Evolutionary conservation across 2,329 filamentous ascomycete species (phyloP), one percentile per base, ranked within the genome.

Genomic region (Coccinonectria pachysandricola): DNA sequence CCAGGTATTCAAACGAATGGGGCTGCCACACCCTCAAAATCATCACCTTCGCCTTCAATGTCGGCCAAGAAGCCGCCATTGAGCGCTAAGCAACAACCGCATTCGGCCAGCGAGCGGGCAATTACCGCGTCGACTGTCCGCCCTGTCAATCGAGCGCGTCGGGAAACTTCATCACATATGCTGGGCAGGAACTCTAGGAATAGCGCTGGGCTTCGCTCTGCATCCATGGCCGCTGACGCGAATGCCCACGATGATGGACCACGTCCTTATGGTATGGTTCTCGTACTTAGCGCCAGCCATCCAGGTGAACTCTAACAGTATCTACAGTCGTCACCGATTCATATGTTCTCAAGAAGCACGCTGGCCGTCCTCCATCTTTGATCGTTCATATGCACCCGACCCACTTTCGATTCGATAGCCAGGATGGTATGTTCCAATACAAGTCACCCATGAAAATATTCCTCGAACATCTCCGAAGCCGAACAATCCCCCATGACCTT

Each of bases 361-460:
- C 66, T 57, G 46, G 84, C 64, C 67, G 67, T 26, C 73, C 78
- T 7, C 87, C 91, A 0, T 96, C 88, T 4, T 64, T 98, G 13
- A 75, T 88, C 26, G 64, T 98, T 13, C 87, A 95, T 52, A 64
- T 98, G 16, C 78, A 95, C 49, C 68, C 76, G 7, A 85, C 72
- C 4, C 79, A 94, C 56, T 96, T 94, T 50, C 75, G 81, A 31
- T 93, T 98, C 57, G 88, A 96, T 43, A 76, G 86, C 45, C 88
- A 95, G 55, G 86, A 94, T 53, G 83, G 87, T 47, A 88, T 82
- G 49, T 95, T 94, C 45, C 70, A 74, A 5, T 96, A 96, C 56
- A 83, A 84, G 45, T 94, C 86, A 12, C 86, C 91, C 13, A 95
- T 96, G 87, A 75, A 71, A 43, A 57, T 83, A 11, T 68, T 79